Conservation (phyloP, 2,329 filamentous ascomycete genomes). For the Cadophora sp. region DNA sequence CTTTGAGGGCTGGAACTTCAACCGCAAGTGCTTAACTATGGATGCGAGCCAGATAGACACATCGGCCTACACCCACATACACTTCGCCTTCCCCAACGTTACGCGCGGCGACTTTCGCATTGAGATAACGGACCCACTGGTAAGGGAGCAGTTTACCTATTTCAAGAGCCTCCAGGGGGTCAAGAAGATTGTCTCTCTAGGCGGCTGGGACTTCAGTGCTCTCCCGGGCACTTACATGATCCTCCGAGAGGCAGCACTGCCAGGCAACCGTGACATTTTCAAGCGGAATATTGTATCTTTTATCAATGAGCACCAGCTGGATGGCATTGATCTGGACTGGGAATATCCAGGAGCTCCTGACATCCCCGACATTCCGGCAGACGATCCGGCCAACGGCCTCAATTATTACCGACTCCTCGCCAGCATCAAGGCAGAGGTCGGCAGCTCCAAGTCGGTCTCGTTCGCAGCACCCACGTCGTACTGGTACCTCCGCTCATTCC, state of each 20-base stretch:
- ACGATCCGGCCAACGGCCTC: constrained; percentile 39
- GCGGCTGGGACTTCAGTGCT: constrained; percentile 54
- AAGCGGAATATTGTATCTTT: constrained; percentile 46
- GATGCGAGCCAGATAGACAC: constrained; percentile 36
- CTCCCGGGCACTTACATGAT: constrained; percentile 47
- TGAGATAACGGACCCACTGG: constrained; percentile 36
- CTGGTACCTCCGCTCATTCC: constrained; percentile 44
- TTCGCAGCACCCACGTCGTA: constrained; percentile 45
- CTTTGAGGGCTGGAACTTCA: constrained; percentile 45
- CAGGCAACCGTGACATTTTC: constrained; percentile 47
- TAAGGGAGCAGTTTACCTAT: constrained; percentile 45
- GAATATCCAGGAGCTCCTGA: constrained; percentile 48
- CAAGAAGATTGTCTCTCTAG: constrained; percentile 53
- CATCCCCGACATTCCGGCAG: constrained; percentile 47
- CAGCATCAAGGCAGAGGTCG: not conserved
- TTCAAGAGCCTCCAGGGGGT: constrained; percentile 42
- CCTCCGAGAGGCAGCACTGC: constrained; percentile 47
- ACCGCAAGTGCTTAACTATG: constrained; percentile 44
- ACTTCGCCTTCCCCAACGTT: constrained; percentile 48
- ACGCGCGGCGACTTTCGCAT: constrained; percentile 45
- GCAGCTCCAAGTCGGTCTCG: constrained; percentile 27
- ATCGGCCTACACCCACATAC: constrained; percentile 43
- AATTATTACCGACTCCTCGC: constrained; percentile 46
- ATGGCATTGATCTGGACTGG: constrained; percentile 47
- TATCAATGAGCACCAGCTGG: constrained; percentile 45